Evolutionary conservation across 2,329 filamentous ascomycete genomes (phyloP), one percentile per base, ranked within the genome.

Genomic region (Neospermospora avenae): DNA sequence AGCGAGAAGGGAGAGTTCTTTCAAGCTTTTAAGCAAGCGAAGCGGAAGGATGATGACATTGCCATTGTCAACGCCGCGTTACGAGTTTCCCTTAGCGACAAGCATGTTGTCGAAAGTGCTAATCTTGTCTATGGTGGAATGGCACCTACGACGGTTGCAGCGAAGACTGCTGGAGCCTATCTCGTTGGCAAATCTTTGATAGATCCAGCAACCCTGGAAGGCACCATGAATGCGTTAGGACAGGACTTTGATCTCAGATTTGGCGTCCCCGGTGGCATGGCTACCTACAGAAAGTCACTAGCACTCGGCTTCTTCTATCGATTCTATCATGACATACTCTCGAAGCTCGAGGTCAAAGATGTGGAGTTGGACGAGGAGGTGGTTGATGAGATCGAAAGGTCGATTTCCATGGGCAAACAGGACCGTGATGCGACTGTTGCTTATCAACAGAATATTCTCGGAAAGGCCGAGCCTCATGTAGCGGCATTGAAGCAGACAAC

Each of bases 41-140:
- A 99, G 79, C 81, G 95, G 66, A 98, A 98, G 72, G 95, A 99
- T 69, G 95, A 99, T 69, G 95, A 99, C 72, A 98, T 99, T 72
- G 95, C 95, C 2, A 98, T 99, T 68, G 95, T 98, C 24, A 98
- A 96, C 52, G 86, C 89, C 28, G 92, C 93, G 1, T 75, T 98
- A 59, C 84, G 91, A 37, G 81, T 98, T 4, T 84, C 83, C 4
- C 76, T 98, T 2, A 83, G 87, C 41, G 82, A 89, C 2, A 80
- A 81, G 1, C 84, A 93, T 44, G 73, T 84, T 1, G 90, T 98
- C 5, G 81, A 86, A 62, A 86, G 87, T 64, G 87, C 85, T 61
- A 91, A 89, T 68, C 80, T 99, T 22, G 90, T 96, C 3, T 98
- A 96, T 68, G 95, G 95, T 56, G 95, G 95, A 46, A 95, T 99